Base-by-base conservation (phyloP, 2,329 filamentous ascomycete genomes). In the Pestalotiopsis fici region DNA sequence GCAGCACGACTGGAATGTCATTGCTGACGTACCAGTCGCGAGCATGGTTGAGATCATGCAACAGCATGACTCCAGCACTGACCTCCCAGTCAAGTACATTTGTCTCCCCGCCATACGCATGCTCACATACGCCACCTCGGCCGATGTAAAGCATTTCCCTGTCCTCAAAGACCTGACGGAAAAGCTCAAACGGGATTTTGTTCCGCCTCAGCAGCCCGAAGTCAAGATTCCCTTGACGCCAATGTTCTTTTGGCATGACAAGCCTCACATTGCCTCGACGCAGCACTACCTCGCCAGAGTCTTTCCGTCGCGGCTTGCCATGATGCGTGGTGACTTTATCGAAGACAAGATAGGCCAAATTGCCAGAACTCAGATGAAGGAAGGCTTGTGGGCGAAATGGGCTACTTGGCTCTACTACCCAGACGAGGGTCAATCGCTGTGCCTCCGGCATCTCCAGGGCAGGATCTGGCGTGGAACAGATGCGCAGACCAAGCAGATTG, bases 181-280 rank as follows among this genome's bases (percentile, higher is more conserved):
- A 0, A 71, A 75, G 21, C 78, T 86, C 23, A 85, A 82, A 66
- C 74, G 78, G 1, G 76, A 80, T 18, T 87, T 85, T 66, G 60
- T 68, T 18, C 28, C 62, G n/a, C 28, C 59, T 2, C 69, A 71
- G 0, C 37, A 55, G 15, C 67, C 66, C 3, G 69, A 70, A 11
- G 55, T 60, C 31, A 64, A 60, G 4, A 59, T 88, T 0, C 83
- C 84, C 0, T 73, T 88, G 54, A 88, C 86, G 1, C 86, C 86
- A 0, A 78, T 88, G 65, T 88, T 87, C 75, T 87, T 88, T 71
- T 88, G 86, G 86, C 85, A 88, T 66, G 86, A 88, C 68, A 88
- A 88, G 70, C 85, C 86, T 0, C 86, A 88, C 66, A 68, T 88
- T 2, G 85, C 83, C 1, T 82, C 80, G 3, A 82, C 79, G 0